Conservation (phyloP, 192 early-diverging fungal genomes). For the Coemansia sp. region DNA sequence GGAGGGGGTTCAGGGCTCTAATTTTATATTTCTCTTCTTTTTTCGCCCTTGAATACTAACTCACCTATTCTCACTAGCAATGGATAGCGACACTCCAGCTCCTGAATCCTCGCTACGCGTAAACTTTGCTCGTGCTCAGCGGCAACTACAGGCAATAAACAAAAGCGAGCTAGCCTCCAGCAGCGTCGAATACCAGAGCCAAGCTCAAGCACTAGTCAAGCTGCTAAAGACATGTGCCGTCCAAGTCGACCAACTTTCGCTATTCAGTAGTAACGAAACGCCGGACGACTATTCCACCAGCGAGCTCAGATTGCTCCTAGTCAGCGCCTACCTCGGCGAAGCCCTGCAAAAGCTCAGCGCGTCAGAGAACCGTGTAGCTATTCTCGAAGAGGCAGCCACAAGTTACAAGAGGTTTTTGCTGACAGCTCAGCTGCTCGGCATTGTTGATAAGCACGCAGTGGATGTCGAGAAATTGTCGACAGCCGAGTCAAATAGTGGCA, state of each 20-base stretch:
- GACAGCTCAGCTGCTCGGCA: constrained; percentile 24
- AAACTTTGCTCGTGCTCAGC: constrained; percentile 45
- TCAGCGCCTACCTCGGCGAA: constrained; percentile 43
- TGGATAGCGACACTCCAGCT: not conserved
- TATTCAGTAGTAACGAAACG: constrained; percentile 89
- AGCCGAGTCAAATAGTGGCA: not conserved
- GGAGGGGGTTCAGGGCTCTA: not conserved
- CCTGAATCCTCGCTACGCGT: constrained; percentile 24
- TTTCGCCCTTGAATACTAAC: not conserved
- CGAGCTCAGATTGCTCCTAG: constrained; percentile 65
- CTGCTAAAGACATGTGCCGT: constrained; percentile 25
- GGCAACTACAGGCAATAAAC: constrained; percentile 32
- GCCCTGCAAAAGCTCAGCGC: constrained; percentile 34
- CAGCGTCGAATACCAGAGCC: constrained; percentile 47
- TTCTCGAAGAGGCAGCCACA: constrained; percentile 21
- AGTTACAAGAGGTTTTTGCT: constrained; percentile 34
- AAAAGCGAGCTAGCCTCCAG: constrained; percentile 25
- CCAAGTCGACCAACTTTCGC: constrained; percentile 56
- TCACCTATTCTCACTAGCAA: not conserved
- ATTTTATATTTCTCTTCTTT: not conserved
- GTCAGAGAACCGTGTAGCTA: constrained; percentile 4
- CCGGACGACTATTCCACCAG: constrained; percentile 85
- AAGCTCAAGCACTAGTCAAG: constrained; percentile 16
- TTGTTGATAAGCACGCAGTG: constrained; percentile 7
- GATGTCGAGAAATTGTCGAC: not conserved